A percentile compares a stretch with the other conserved stretches of the same genome.
Conservation (phyloP, 1,284 basidiomycete species). For the Termitomyces sp. region DNA sequence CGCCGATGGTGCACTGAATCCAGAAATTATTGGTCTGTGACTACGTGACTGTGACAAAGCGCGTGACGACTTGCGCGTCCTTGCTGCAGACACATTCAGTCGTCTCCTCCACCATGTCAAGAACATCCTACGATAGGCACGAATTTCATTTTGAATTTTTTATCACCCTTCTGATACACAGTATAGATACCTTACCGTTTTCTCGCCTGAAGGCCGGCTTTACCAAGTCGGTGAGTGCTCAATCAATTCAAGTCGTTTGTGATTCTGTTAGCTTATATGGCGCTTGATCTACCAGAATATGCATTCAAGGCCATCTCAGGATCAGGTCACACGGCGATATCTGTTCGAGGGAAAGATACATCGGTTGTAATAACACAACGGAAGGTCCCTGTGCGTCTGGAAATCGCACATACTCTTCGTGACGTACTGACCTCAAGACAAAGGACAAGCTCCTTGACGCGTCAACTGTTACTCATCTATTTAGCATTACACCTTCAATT, state of each 20-base stretch:
- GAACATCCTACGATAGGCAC: constrained; percentile 78
- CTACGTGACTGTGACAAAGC: constrained; percentile 29
- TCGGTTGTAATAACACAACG: constrained; percentile 96
- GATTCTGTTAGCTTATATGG: constrained; percentile 7
- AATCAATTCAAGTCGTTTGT: background rate
- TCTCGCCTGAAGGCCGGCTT: constrained; percentile 90
- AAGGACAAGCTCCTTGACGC: constrained; percentile 98
- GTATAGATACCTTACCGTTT: constrained; percentile 81
- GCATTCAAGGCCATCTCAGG: constrained; percentile 99
- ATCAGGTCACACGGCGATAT: constrained; percentile 91
- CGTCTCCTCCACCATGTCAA: constrained; percentile 54
- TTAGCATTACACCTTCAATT: constrained; percentile 93
- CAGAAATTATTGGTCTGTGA: constrained; percentile 19
- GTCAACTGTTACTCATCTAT: constrained; percentile 91
- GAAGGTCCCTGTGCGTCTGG: constrained; percentile 82
- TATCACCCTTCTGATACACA: background rate
- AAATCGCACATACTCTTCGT: background rate
- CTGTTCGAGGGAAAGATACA: constrained; percentile 92
- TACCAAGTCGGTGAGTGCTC: constrained; percentile 90
- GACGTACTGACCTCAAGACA: constrained; percentile 2
- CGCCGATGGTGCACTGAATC: background rate
- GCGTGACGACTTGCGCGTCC: constrained; percentile 55
- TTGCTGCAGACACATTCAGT: constrained; percentile 17
- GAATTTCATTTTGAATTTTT: constrained; percentile 1
- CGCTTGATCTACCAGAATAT: constrained; percentile 64